Percentiles rank a stretch among this genome's conserved stretches.
Evolutionary conservation across 148 eudicot genomes (phyloP).

Genomic region (Salicornia ramosissima): DNA sequence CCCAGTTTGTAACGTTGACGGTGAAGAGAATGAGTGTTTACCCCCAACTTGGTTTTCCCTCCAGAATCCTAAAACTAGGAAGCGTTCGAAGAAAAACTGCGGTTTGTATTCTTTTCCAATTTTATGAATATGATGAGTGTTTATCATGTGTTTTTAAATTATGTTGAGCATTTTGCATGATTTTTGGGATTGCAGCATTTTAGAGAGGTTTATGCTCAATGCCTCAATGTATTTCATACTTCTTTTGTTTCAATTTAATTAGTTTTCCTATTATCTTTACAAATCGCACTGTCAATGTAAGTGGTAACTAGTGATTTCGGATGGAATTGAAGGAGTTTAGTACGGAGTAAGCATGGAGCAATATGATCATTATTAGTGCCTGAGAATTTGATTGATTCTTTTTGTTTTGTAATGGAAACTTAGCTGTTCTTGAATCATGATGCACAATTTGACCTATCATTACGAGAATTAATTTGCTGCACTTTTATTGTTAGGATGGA

Average conservation of each 20-base stretch:
- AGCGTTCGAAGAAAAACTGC: slow-evolving; percentile 26
- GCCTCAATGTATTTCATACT: background rate
- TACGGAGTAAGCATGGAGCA: background rate
- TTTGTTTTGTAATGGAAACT: too few species aligned
- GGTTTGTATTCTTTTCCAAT: slow-evolving; percentile 37
- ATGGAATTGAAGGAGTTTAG: too few species aligned
- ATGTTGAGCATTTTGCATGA: background rate
- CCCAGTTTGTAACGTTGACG: slow-evolving; percentile 44
- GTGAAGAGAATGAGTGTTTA: slow-evolving; percentile 48
- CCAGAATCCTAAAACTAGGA: slow-evolving; percentile 41
- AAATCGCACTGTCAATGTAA: background rate
- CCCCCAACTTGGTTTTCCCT: slow-evolving; percentile 76
- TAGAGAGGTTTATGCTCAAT: background rate
- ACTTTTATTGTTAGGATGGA: too few species aligned
- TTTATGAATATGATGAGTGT: background rate
- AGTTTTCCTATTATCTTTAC: background rate
- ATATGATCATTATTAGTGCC: background rate
- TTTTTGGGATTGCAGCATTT: background rate
- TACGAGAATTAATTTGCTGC: too few species aligned
- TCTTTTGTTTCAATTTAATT: background rate
- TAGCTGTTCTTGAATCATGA: too few species aligned
- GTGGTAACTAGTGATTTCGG: background rate
- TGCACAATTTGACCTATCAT: too few species aligned
- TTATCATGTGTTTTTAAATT: background rate
- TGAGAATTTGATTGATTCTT: too few species aligned